phyloP scores from a whole-genome alignment of 1,284 basidiomycete genomes.

The Ceratobasidium sp. region DNA sequence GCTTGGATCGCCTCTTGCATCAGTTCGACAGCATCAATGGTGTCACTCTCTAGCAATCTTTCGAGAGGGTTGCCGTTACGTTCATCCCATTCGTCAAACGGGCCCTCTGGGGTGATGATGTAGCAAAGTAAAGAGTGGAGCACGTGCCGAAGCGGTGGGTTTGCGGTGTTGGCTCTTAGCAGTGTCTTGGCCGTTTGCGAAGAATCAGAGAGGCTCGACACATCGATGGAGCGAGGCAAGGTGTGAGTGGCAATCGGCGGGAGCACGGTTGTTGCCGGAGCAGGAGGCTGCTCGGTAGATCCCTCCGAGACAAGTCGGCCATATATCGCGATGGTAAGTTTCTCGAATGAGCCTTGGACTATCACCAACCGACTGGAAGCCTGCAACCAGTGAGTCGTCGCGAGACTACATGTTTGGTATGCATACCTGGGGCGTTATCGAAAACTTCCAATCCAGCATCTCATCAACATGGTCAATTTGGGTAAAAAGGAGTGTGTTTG shows the following conservation, averaged over 20 bases:
- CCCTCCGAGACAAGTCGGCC: constrained; percentile 63
- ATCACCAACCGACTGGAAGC: constrained; percentile 81
- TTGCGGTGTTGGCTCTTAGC: constrained; percentile 67
- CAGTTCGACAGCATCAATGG: constrained; percentile 25
- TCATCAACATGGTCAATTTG: constrained; percentile 76
- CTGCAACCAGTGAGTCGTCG: constrained; percentile 56
- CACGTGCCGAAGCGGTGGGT: constrained; percentile 58
- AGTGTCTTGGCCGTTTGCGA: constrained; percentile 31
- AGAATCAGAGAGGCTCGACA: constrained; percentile 21
- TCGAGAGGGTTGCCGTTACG: constrained; percentile 32
- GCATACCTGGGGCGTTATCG: constrained; percentile 71
- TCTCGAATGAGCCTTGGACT: constrained; percentile 73
- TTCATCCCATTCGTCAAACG: constrained; percentile 41
- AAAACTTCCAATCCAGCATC: constrained; percentile 70
- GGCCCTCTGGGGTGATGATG: constrained; percentile 36
- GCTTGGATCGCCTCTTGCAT: constrained; percentile 42
- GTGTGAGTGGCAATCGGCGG: background rate
- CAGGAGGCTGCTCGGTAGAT: constrained; percentile 26
- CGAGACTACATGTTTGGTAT: constrained; percentile 33
- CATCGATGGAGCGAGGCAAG: constrained; percentile 26
- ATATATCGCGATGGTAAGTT: constrained; percentile 74
- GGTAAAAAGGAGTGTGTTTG: constrained; percentile 77
- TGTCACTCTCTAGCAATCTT: constrained; percentile 23
- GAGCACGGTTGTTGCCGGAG: background rate
- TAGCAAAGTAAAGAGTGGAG: constrained; percentile 39